Conservation (phyloP, 768 basidiomycete species). For the Pleurotus pulmonarius region DNA sequence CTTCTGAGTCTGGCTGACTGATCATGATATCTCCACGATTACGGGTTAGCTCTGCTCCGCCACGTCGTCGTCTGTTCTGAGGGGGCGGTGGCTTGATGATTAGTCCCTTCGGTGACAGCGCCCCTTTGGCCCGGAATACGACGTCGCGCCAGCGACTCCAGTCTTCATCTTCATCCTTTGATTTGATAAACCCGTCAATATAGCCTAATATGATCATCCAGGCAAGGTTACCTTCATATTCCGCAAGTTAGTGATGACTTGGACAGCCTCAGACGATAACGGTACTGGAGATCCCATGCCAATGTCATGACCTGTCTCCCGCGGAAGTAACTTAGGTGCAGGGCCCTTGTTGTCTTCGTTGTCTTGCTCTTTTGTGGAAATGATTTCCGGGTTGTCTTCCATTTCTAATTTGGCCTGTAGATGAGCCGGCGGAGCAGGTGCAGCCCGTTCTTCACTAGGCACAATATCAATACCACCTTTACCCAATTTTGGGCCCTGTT, state of each 20-base stretch:
- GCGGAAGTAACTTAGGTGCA: constrained; percentile 53
- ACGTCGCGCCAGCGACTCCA: constrained; percentile 88
- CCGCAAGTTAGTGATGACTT: constrained; percentile 72
- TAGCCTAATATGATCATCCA: neutral
- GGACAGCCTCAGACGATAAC: constrained; percentile 71
- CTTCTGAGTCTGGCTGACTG: neutral
- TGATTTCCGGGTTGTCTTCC: constrained; percentile 45
- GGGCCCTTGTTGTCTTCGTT: constrained; percentile 10
- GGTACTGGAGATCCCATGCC: constrained; percentile 86
- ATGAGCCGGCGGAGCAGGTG: constrained; percentile 55
- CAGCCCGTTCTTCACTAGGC: constrained; percentile 61
- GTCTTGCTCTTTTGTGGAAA: constrained; percentile 20
- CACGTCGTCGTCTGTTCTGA: constrained; percentile 56
- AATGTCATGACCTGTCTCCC: constrained; percentile 84
- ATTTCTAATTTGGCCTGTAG: constrained; percentile 33
- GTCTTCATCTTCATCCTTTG: constrained; percentile 81
- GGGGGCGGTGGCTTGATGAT: constrained; percentile 52
- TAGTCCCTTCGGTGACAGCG: constrained; percentile 41
- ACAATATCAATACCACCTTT: constrained; percentile 77
- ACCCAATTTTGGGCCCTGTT: constrained; percentile 67
- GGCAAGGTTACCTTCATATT: constrained; percentile 67
- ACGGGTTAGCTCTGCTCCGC: constrained; percentile 39
- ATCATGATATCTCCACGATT: constrained; percentile 15
- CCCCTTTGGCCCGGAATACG: constrained; percentile 72
- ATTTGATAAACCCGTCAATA: neutral